A percentile compares a stretch with the other conserved stretches of the same genome.
Evolutionary conservation across 2,329 filamentous ascomycete genomes (phyloP).

Genomic region (Colletotrichum sp.): DNA sequence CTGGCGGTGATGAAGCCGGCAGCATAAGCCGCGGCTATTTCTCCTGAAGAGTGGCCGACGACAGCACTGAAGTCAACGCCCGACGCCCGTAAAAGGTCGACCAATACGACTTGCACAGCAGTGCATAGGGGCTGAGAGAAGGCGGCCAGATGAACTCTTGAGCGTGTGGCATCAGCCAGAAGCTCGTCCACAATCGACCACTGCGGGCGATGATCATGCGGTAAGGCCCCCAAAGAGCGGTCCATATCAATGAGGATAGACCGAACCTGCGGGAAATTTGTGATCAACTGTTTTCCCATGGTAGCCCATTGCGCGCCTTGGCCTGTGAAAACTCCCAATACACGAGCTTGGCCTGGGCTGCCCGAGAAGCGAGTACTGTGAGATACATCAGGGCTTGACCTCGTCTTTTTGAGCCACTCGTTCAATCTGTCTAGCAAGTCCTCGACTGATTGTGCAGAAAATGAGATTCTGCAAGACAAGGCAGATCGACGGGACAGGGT

Average conservation of each 20-base stretch:
- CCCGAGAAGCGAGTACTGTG: background rate
- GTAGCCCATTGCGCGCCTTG: constrained; percentile 36
- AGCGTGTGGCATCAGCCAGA: constrained; percentile 17
- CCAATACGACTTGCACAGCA: constrained; percentile 30
- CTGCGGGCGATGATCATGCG: constrained; percentile 24
- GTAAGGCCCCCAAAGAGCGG: constrained; percentile 14
- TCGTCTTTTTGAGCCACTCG: background rate
- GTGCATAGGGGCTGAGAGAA: constrained; percentile 37
- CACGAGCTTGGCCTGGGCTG: background rate
- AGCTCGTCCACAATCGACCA: constrained; percentile 33
- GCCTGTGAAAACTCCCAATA: constrained; percentile 33
- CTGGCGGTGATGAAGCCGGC: constrained; percentile 40
- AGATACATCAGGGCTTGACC: background rate
- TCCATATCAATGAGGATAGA: constrained; percentile 26
- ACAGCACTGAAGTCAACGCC: constrained; percentile 39
- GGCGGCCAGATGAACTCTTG: constrained; percentile 21
- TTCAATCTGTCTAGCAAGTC: background rate
- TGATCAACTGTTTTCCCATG: constrained; percentile 27
- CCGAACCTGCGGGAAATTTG: constrained; percentile 3
- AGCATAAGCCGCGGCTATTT: constrained; percentile 56
- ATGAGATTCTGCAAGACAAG: background rate
- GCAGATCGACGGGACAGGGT: background rate
- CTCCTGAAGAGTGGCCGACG: constrained; percentile 55
- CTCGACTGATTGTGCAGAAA: background rate
- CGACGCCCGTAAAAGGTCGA: constrained; percentile 30